Conservation (phyloP, 2,329 filamentous ascomycete species). For the Ophiostoma ulmi region DNA sequence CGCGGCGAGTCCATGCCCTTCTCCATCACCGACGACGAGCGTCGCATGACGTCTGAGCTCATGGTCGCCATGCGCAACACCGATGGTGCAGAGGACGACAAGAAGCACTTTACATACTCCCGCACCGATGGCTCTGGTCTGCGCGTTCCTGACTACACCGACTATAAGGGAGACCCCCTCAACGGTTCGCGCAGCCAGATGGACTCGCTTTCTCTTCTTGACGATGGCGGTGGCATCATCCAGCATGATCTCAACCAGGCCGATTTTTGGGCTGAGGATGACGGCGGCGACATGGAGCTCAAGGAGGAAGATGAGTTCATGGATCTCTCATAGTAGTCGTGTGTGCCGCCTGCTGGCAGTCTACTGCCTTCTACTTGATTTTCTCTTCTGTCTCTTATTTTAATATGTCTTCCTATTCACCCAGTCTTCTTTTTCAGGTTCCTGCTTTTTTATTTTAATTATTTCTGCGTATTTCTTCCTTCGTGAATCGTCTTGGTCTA, state of each 20-base stretch:
- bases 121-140: slow-evolving; percentile 78
- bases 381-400: slow-evolving; percentile 1
- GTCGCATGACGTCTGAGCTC: slow-evolving; percentile 90
- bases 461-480: slow-evolving; percentile 23
- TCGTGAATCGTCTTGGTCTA: neutral
- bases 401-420: slow-evolving; percentile 18
- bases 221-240: slow-evolving; percentile 37
- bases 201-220: slow-evolving; percentile 35
- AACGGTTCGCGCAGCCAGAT: slow-evolving; percentile 42
- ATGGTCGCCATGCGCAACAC: slow-evolving; percentile 81
- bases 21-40: slow-evolving; percentile 83
- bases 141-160: slow-evolving; percentile 87
- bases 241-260: slow-evolving; percentile 48
- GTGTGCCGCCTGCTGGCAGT: neutral
- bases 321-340: slow-evolving; percentile 19
- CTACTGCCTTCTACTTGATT: neutral
- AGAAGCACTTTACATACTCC: slow-evolving; percentile 65
- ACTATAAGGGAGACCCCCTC: slow-evolving; percentile 76
- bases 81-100: slow-evolving; percentile 39
- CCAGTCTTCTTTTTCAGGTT: slow-evolving; percentile 20
- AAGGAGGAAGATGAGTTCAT: slow-evolving; percentile 30
- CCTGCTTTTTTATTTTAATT: slow-evolving; percentile 19
- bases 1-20: slow-evolving; percentile 74
- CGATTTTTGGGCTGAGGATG: slow-evolving; percentile 64
- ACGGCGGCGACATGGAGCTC: slow-evolving; percentile 56